Evolutionary conservation across 306 rosid genomes (phyloP).

Genomic region (Cyamopsis tetragonoloba): DNA sequence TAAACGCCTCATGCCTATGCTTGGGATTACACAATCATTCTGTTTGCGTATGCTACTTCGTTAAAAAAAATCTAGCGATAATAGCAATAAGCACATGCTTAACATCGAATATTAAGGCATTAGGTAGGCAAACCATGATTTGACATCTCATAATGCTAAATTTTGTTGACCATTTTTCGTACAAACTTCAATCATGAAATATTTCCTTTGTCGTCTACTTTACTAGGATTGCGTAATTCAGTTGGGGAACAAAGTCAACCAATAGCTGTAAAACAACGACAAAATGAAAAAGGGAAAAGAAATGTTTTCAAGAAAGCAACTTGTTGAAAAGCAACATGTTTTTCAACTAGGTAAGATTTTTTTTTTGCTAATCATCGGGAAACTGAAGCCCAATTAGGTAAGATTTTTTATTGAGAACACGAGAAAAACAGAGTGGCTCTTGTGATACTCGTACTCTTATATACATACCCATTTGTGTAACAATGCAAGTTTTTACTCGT

Average conservation of each 20-base stretch:
- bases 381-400: no score
- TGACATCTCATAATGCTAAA: constrained; percentile 9
- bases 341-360: background rate
- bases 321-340: constrained; percentile 1
- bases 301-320: background rate
- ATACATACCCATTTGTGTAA: no score
- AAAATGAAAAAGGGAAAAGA: background rate
- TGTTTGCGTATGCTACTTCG: constrained; percentile 4
- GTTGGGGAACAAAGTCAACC: constrained; percentile 18
- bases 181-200: background rate
- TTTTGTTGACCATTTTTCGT: constrained; percentile 11
- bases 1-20: constrained; percentile 12
- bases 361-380: no score
- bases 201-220: background rate
- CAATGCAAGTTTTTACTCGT: no score
- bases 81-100: constrained; percentile 17
- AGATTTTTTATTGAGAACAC: no score
- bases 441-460: no score
- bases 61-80: background rate
- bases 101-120: background rate
- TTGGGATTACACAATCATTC: constrained; percentile 21
- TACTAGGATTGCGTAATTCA: background rate
- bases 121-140: background rate
- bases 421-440: no score
- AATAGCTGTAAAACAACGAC: constrained; percentile 13